Conservation (phyloP, 2,329 filamentous ascomycete species). For the Cryphonectria naterciae region DNA sequence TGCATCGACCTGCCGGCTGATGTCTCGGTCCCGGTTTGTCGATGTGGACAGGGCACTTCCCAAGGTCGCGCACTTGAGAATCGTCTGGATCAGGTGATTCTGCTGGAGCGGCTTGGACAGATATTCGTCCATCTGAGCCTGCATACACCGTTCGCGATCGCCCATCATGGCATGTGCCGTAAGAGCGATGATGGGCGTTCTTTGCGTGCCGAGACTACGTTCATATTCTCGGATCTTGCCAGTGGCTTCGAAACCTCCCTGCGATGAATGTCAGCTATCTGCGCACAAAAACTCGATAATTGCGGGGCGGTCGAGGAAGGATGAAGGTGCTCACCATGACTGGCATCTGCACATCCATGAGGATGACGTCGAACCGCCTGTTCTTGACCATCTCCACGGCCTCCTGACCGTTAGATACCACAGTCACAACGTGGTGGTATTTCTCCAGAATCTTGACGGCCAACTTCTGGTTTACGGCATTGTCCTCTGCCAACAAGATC, state of each 20-base stretch:
- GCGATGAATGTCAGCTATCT: constrained; percentile 41
- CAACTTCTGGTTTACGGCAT: constrained; percentile 93
- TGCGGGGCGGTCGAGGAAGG: constrained; percentile 8
- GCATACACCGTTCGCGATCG: constrained; percentile 96
- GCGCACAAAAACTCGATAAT: neutral
- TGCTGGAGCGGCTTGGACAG: constrained; percentile 95
- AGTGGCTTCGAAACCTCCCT: constrained; percentile 96
- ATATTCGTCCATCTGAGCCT: constrained; percentile 99
- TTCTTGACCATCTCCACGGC: constrained; percentile 91
- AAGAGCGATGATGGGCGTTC: constrained; percentile 93
- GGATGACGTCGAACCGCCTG: constrained; percentile 91
- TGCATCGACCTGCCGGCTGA: constrained; percentile 54
- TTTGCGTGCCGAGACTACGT: constrained; percentile 74
- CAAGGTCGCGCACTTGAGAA: constrained; percentile 93
- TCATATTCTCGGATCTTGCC: constrained; percentile 97
- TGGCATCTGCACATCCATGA: constrained; percentile 99
- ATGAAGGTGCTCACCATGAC: constrained; percentile 73
- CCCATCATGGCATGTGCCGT: constrained; percentile 99
- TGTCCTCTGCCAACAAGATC: constrained; percentile 94
- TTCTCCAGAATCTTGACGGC: constrained; percentile 97
- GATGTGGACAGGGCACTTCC: constrained; percentile 84
- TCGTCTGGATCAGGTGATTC: constrained; percentile 96
- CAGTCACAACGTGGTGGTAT: constrained; percentile 89
- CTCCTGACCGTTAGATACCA: constrained; percentile 93
- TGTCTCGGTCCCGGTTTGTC: constrained; percentile 59